Base-by-base conservation (phyloP, 495 filamentous ascomycete genomes). In the Antarctomyces pellizariae region DNA sequence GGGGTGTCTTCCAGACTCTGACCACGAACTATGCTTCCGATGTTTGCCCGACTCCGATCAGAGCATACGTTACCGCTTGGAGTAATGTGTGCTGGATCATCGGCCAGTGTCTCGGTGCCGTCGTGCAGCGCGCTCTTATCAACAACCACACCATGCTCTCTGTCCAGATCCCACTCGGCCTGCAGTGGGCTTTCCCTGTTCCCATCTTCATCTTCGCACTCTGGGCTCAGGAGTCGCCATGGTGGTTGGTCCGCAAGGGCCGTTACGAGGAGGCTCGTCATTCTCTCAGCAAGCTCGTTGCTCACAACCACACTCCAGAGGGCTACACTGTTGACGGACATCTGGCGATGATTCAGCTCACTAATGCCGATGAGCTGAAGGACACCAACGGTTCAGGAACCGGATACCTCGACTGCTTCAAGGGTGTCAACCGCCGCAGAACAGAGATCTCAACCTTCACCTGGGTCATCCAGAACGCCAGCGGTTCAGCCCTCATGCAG, bases 21-120 rank as follows among this genome's bases (percentile, higher is more conserved):
- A 73, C 71, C 25, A 68, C 73, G 41, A 77, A 72, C 1, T 84
- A 84, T 35, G 75, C 76, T 17, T 75, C 72, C 26, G 76, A 84
- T 37, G 71, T 79, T 22, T 71, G 62, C 36, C 75, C 75, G 2
- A 61, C 75, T 6, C 57, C 64, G 5, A 57, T 83, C 34, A 64
- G 75, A 21, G 61, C 65, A 15, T 78, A 75, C 40, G 43, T 80
- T 25, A 80, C 75, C 0, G 75, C 71, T 19, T 79, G 76, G 30
- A 68, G 79, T 47, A 80, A 79, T 1, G 44, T 74, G 23, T 73
- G 66, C 48, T 76, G 66, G 54, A 65, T 66, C 20, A 70, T 71
- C 4, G 70, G 65, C 3, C 44, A 62, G 29, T 49, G 59, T 22
- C 53, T 69, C 29, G 60, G 59, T 3, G 67, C 72, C 0, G 72